Conservation (phyloP, 345 rosid genomes). For the Camelina neglecta region DNA sequence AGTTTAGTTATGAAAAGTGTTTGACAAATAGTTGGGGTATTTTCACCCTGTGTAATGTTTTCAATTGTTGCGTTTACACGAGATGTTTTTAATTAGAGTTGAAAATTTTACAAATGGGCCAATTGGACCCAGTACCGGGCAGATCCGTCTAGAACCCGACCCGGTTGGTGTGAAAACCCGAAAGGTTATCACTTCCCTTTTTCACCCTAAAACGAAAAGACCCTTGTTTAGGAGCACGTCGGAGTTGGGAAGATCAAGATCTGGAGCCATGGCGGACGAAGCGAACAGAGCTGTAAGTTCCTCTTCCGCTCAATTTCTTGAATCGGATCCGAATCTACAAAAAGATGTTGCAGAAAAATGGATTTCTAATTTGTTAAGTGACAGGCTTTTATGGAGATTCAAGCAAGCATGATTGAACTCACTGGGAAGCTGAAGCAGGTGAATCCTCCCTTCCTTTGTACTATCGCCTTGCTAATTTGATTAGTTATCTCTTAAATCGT, state of each 20-base stretch:
- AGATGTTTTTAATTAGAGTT: too few species aligned
- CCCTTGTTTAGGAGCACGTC: background rate
- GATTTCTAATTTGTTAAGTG: background rate
- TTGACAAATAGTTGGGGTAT: too few species aligned
- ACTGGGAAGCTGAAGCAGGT: slow-evolving; percentile 62
- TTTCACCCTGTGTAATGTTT: too few species aligned
- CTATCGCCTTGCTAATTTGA: background rate
- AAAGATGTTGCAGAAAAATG: background rate
- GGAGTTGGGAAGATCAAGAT: slow-evolving; percentile 27
- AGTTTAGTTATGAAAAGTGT: too few species aligned
- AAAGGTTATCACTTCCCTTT: background rate
- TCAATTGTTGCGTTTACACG: too few species aligned
- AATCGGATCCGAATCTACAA: background rate
- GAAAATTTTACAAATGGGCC: background rate
- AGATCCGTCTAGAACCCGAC: background rate
- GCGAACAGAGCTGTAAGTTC: slow-evolving; percentile 39
- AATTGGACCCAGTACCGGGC: background rate
- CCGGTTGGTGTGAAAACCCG: slow-evolving; percentile 1
- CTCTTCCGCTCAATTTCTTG: background rate
- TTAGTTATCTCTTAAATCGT: background rate
- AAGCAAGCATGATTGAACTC: slow-evolving; percentile 62
- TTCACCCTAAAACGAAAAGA: slow-evolving; percentile 27
- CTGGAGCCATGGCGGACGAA: slow-evolving; percentile 47
- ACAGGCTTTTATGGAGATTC: slow-evolving; percentile 63
- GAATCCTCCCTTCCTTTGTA: background rate